Percentiles rank a stretch among this genome's conserved stretches.
Conservation (phyloP, 768 basidiomycete species). For the Suillus americanus region DNA sequence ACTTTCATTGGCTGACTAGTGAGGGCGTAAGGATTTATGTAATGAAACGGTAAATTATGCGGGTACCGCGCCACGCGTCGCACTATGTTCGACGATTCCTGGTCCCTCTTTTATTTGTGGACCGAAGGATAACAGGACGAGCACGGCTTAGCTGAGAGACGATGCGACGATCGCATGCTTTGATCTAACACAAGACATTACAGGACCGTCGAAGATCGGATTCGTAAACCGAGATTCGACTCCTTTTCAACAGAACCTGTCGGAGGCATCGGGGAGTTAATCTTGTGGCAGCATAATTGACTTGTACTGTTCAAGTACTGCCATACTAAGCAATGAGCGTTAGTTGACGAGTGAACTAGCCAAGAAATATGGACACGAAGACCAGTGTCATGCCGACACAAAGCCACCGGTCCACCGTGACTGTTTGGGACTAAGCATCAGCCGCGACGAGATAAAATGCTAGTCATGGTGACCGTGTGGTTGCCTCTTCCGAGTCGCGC, state of each 20-base stretch:
- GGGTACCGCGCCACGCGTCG: conserved; percentile 2
- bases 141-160: too few relatives aligned
- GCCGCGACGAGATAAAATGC: background rate
- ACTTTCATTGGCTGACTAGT: background rate
- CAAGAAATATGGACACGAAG: background rate
- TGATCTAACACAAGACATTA: background rate
- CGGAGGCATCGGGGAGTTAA: background rate
- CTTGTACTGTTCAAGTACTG: background rate
- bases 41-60: conserved; percentile 16
- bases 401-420: background rate
- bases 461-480: background rate
- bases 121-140: background rate
- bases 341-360: background rate
- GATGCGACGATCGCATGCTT: background rate
- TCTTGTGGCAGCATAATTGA: background rate
- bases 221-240: background rate
- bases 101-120: conserved; percentile 10
- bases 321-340: background rate
- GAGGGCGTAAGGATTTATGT: conserved; percentile 14
- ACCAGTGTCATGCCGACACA: background rate
- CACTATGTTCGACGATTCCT: conserved; percentile 21
- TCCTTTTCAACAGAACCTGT: background rate
- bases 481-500: background rate
- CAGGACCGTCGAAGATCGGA: background rate
- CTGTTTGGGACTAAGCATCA: background rate